phyloP scores from a whole-genome alignment of 495 filamentous ascomycete genomes.

The Hypoxylon cercidicola region DNA sequence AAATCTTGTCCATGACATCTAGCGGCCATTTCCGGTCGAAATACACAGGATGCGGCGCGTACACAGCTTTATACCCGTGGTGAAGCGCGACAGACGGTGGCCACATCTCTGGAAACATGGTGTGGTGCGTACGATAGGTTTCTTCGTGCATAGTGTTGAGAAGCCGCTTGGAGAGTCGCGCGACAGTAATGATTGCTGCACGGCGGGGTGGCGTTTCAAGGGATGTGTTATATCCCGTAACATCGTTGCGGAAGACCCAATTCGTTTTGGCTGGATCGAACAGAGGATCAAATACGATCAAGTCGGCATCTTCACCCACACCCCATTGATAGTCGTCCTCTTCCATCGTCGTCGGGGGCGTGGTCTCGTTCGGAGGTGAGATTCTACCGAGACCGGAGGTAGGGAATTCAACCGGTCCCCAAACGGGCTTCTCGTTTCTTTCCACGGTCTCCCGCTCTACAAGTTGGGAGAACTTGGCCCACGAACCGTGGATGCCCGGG shows the following conservation, averaged over 20 bases:
- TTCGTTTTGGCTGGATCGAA: slow-evolving; percentile 62
- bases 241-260: slow-evolving; percentile 69
- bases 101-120: slow-evolving; percentile 91
- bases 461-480: slow-evolving; percentile 54
- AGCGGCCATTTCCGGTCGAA: slow-evolving; percentile 79
- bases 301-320: slow-evolving; percentile 68
- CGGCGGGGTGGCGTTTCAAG: slow-evolving; percentile 73
- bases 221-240: slow-evolving; percentile 78
- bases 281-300: slow-evolving; percentile 63
- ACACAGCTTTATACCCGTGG: slow-evolving; percentile 88
- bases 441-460: slow-evolving; percentile 49
- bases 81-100: slow-evolving; percentile 78
- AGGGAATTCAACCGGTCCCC: slow-evolving; percentile 42
- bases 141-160: slow-evolving; percentile 84
- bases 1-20: slow-evolving; percentile 76
- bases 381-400: slow-evolving; percentile 20
- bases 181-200: slow-evolving; percentile 78
- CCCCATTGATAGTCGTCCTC: slow-evolving; percentile 66
- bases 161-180: slow-evolving; percentile 75
- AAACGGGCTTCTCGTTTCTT: slow-evolving; percentile 35
- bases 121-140: slow-evolving; percentile 73
- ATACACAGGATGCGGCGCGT: slow-evolving; percentile 83
- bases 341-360: slow-evolving; percentile 54
- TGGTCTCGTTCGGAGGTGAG: slow-evolving; percentile 50
- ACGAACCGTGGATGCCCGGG: slow-evolving; percentile 55